Percentiles rank a stretch among this genome's conserved stretches.
Evolutionary conservation across 768 basidiomycete species (phyloP).

Genomic region (Mycena albidolilacea): DNA sequence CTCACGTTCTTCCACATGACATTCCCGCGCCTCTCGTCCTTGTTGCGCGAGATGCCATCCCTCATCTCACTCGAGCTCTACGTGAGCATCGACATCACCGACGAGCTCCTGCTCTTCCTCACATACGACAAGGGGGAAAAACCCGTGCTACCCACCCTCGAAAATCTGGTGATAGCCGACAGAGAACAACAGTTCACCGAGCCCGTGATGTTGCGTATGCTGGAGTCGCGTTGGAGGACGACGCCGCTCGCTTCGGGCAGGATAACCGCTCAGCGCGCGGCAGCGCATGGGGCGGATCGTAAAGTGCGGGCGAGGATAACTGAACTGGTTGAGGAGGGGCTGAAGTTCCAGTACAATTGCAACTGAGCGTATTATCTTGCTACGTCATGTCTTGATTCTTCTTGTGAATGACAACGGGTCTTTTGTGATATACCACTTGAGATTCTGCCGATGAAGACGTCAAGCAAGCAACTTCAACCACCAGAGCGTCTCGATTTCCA

Average conservation of each 20-base stretch:
- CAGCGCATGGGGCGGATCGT: background rate
- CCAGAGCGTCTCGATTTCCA: no score
- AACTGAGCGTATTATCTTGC: background rate
- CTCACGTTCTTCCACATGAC: background rate
- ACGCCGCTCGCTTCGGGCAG: slow-evolving; percentile 1
- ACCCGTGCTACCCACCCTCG: background rate
- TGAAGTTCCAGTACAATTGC: slow-evolving; percentile 1
- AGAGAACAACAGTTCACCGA: background rate
- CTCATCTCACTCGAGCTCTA: slow-evolving; percentile 5
- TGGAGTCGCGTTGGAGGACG: slow-evolving; percentile 23
- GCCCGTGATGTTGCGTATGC: slow-evolving; percentile 4
- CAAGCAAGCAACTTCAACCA: no score
- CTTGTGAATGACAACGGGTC: no score
- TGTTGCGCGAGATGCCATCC: slow-evolving; percentile 17
- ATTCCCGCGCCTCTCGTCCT: background rate
- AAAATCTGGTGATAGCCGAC: background rate
- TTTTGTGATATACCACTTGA: no score
- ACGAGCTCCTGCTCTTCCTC: slow-evolving; percentile 24
- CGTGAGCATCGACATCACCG: background rate
- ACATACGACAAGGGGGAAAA: background rate
- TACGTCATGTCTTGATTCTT: no score
- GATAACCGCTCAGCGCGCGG: background rate
- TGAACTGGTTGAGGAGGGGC: slow-evolving; percentile 7
- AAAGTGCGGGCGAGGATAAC: background rate
- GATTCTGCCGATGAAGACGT: no score